Percentiles rank a stretch among this genome's conserved stretches.
phyloP scores from a whole-genome alignment of 2,329 filamentous ascomycete genomes.

The Monosporascus ibericus region DNA sequence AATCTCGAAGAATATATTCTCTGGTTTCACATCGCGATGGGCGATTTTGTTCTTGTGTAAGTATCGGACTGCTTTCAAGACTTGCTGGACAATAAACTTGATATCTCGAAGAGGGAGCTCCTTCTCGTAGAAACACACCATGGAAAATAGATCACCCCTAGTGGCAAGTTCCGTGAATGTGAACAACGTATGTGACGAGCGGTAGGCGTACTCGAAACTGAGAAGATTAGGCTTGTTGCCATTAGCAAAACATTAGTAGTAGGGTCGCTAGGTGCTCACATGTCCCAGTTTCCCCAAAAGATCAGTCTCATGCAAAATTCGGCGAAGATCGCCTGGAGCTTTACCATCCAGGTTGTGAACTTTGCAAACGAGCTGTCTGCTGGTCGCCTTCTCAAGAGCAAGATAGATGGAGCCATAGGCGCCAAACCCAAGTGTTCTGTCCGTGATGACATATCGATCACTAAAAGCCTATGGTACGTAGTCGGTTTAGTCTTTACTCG shows the following conservation, averaged over 20 bases:
- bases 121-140: constrained; percentile 30
- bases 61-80: constrained; percentile 39
- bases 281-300: constrained; percentile 48
- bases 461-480: constrained; percentile 34
- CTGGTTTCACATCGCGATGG: constrained; percentile 49
- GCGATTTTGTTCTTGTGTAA: constrained; percentile 44
- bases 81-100: constrained; percentile 40
- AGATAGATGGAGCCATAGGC: constrained; percentile 48
- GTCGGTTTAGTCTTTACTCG: constrained; percentile 9
- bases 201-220: constrained; percentile 44
- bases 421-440: constrained; percentile 47
- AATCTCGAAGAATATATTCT: constrained; percentile 40
- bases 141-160: constrained; percentile 48
- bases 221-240: constrained; percentile 46
- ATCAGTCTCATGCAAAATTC: constrained; percentile 43
- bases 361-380: constrained; percentile 64
- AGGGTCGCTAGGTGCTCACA: constrained; percentile 30
- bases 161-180: constrained; percentile 52
- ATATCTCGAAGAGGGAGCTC: constrained; percentile 34
- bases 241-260: neutral
- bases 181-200: constrained; percentile 43
- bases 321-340: constrained; percentile 24
- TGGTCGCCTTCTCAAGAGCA: constrained; percentile 43
- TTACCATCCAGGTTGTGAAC: constrained; percentile 44
- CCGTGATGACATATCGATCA: constrained; percentile 40